These are phyloP conservation scores for Lasiosphaeria ovina DNA, from an alignment of 495 filamentous ascomycete genomes.

Conservation along the genomic window DNA sequence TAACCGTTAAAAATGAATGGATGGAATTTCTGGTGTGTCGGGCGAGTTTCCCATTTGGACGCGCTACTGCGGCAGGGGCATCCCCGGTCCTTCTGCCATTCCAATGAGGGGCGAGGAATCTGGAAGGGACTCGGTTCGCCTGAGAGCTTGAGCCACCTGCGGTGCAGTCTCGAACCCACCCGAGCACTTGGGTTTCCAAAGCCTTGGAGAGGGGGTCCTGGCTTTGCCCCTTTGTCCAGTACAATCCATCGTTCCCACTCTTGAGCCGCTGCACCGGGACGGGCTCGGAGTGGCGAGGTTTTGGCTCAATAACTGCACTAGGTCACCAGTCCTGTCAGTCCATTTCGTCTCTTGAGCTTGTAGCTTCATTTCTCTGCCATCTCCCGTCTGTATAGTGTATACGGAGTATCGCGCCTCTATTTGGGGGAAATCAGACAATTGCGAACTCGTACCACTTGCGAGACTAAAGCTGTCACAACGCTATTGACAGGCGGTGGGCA, in stretches of 20 bases:
- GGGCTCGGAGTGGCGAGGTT: neutral
- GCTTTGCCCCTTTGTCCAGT: slow-evolving; percentile 8
- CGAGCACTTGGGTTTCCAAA: slow-evolving; percentile 21
- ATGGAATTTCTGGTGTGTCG: slow-evolving; percentile 20
- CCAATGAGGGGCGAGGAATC: too few relatives aligned
- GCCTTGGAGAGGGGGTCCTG: neutral
- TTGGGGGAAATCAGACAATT: neutral
- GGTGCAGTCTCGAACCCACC: slow-evolving; percentile 15
- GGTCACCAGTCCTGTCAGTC: too few relatives aligned
- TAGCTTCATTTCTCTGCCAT: neutral
- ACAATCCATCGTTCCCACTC: neutral
- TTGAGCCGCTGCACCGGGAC: slow-evolving; percentile 2
- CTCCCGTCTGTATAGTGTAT: neutral
- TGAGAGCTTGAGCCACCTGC: slow-evolving; percentile 15
- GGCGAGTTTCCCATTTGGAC: slow-evolving; percentile 30
- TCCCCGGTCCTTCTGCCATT: neutral
- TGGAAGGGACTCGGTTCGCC: slow-evolving; percentile 5
- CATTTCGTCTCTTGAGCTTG: too few relatives aligned
- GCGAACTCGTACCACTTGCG: neutral
- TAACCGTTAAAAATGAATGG: slow-evolving; percentile 9
- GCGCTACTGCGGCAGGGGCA: slow-evolving; percentile 11
- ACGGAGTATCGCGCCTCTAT: too few relatives aligned
- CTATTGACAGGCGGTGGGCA: slow-evolving; percentile 27
- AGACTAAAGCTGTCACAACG: slow-evolving; percentile 1
- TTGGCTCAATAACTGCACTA: too few relatives aligned